Percentiles rank a stretch among this genome's conserved stretches.
These are phyloP conservation scores for Combretum micranthum DNA, from an alignment of 345 rosid genomes.

Conservation along the genomic window DNA sequence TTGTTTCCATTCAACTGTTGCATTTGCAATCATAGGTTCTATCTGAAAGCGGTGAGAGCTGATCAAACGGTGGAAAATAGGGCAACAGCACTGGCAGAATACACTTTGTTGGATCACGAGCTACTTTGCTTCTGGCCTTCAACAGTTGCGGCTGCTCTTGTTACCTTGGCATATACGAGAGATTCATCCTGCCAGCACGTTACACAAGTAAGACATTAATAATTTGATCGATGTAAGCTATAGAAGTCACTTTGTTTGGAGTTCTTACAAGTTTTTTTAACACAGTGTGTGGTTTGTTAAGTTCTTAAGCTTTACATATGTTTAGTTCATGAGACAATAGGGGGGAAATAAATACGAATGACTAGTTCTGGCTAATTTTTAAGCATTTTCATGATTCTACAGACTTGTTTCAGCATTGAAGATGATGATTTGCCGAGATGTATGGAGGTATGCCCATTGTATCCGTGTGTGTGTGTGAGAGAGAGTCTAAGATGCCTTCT, in stretches of 20 bases:
- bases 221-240: neutral
- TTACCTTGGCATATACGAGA: conserved; percentile 53
- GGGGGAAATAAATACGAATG: neutral
- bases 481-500: too few relatives aligned
- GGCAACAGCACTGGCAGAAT: conserved; percentile 57
- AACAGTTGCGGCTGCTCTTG: conserved; percentile 75
- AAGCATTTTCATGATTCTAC: conserved; percentile 19
- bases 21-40: conserved; percentile 51
- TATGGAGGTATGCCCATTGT: conserved; percentile 70
- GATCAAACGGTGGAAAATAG: conserved; percentile 53
- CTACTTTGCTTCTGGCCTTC: conserved; percentile 83
- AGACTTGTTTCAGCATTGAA: conserved; percentile 71
- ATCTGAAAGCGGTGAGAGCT: conserved; percentile 67
- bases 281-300: neutral
- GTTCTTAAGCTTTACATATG: neutral
- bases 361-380: neutral
- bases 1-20: conserved; percentile 1
- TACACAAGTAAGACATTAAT: conserved; percentile 38
- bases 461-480: too few relatives aligned
- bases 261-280: neutral
- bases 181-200: conserved; percentile 43
- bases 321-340: too few relatives aligned
- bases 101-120: conserved; percentile 59
- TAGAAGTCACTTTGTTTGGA: neutral
- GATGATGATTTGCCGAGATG: conserved; percentile 66